Base-by-base conservation (phyloP, 176 grass and related monocot species). In the Phoenix roebelenii region DNA sequence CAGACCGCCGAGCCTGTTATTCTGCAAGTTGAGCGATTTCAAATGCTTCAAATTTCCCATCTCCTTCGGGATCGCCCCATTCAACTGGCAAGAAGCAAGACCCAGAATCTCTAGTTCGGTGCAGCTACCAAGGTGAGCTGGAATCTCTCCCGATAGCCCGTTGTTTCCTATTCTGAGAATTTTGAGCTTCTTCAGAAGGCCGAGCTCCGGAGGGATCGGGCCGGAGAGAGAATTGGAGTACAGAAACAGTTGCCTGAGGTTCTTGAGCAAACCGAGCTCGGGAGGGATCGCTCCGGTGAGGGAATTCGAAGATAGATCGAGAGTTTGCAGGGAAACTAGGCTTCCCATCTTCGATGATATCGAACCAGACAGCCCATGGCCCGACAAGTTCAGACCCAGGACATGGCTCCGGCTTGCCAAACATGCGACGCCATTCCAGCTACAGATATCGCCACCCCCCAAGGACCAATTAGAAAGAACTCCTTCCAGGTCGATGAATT, bases 281-380 rank as follows among this genome's bases (percentile, higher is more conserved):
- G 55, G 26, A 3, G 92, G 87, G 64, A 97, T 80, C 5, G 62
- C 30, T 44, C 87, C 92, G 17, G 84, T 59, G 54, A 97, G 78
- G 28, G 76, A 80, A 65, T 97, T 91, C 24, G 92, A 97, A 20
- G 92, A 97, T 19, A 97, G 3, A 53, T 97, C 92, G 1, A 97
- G 83, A 57, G 73, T 60, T 73, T 97, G 81, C 3, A 97, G 32
- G 29, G 62, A 83, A 3, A 63, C 1, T 3, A 97, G 84, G 30
- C 64, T 24, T 1, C 60, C 73, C n/a, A 97, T 73, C 49, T 60
- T 66, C 39, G 84, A 79, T 6, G 84, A 79, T 72, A 97, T 64
- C 51, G 50, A 71, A 30, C 93, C 93, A 0, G 81, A 57, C 3
- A 97, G 55, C 10, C 93, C 73, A 1, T 65, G 60, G 19, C 78